These are phyloP conservation scores for Diaporthe helianthi DNA, from an alignment of 2,329 filamentous ascomycete genomes.

Conservation along the genomic window DNA sequence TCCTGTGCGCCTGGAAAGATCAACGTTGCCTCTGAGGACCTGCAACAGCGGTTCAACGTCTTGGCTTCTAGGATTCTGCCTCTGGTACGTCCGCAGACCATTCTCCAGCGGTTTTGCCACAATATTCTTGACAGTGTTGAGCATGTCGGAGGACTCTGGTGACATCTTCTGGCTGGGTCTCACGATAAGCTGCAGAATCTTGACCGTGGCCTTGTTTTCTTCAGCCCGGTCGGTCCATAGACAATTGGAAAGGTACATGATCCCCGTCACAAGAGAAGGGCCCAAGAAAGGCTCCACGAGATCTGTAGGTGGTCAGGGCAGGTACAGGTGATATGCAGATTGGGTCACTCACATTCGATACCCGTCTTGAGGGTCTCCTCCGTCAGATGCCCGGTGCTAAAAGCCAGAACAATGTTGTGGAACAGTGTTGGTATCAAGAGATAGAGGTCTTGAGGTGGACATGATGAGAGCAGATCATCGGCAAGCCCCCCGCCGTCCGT, in stretches of 20 bases:
- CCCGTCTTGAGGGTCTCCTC: slow-evolving; percentile 77
- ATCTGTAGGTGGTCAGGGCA: slow-evolving; percentile 53
- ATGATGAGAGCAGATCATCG: slow-evolving; percentile 83
- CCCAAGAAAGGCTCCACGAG: slow-evolving; percentile 81
- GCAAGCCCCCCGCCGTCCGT: slow-evolving; percentile 75
- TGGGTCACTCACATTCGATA: slow-evolving; percentile 69
- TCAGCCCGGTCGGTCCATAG: slow-evolving; percentile 69
- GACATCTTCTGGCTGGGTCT: slow-evolving; percentile 70
- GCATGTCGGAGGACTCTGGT: slow-evolving; percentile 73
- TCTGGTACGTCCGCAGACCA: slow-evolving; percentile 70
- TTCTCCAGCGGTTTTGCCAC: slow-evolving; percentile 73
- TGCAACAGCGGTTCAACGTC: slow-evolving; percentile 74
- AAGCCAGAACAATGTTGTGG: slow-evolving; percentile 75
- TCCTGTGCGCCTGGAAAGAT: slow-evolving; percentile 65
- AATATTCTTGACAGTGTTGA: slow-evolving; percentile 74
- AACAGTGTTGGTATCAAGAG: slow-evolving; percentile 79
- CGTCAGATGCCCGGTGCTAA: slow-evolving; percentile 68
- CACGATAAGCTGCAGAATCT: slow-evolving; percentile 76
- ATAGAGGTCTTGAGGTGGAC: slow-evolving; percentile 84
- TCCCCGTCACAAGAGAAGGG: slow-evolving; percentile 77
- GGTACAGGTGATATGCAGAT: slow-evolving; percentile 15
- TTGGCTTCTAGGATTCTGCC: slow-evolving; percentile 69
- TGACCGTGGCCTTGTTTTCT: slow-evolving; percentile 72
- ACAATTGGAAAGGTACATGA: slow-evolving; percentile 74
- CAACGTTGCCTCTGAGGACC: slow-evolving; percentile 67